Conservation (phyloP, 2,329 filamentous ascomycete species). For the Alternaria solani region DNA sequence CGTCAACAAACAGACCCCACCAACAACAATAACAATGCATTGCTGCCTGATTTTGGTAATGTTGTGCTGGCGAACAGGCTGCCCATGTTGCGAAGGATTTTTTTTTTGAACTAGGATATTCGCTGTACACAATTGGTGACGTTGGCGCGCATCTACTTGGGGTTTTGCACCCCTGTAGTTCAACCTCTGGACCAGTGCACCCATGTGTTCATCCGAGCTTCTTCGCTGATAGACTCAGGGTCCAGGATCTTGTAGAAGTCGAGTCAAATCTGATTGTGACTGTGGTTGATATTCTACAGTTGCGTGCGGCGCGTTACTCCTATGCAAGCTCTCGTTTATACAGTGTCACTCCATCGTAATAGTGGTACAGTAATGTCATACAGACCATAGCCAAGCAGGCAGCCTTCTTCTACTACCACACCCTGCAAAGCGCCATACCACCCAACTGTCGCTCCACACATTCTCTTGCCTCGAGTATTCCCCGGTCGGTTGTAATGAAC, state of each 20-base stretch:
- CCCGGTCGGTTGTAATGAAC: constrained; percentile 78
- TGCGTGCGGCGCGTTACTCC: constrained; percentile 6
- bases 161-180: constrained; percentile 1
- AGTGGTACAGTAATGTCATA: constrained; percentile 14
- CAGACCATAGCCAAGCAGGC: constrained; percentile 9
- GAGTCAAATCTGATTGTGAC: background rate
- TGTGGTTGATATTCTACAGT: constrained; percentile 13
- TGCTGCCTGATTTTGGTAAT: background rate
- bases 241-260: background rate
- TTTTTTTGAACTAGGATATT: background rate
- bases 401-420: constrained; percentile 47
- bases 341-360: constrained; percentile 3
- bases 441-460: constrained; percentile 81
- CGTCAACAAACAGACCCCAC: background rate
- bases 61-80: background rate
- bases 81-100: background rate
- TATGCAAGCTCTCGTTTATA: constrained; percentile 1
- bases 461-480: constrained; percentile 82
- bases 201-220: background rate
- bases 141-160: constrained; percentile 9
- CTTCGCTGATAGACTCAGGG: background rate
- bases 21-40: background rate
- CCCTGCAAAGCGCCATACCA: constrained; percentile 79
- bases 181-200: background rate
- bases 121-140: constrained; percentile 5